These are phyloP conservation scores for Prunus mume DNA, from an alignment of 306 rosid species.

Conservation along the genomic window DNA sequence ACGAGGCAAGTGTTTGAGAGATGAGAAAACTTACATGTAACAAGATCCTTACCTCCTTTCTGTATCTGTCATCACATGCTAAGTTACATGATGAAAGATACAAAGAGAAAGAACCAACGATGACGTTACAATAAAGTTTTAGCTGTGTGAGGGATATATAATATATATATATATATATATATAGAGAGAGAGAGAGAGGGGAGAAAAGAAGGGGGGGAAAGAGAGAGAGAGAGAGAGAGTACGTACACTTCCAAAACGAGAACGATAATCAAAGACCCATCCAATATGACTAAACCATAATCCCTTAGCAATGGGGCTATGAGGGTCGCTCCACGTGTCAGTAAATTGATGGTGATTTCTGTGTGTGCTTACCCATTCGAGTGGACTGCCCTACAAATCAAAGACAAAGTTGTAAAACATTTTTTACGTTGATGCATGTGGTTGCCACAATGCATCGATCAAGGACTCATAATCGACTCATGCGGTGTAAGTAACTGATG, in stretches of 20 bases:
- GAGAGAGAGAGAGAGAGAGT: neutral
- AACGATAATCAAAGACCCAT: slow-evolving; percentile 69
- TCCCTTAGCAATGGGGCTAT: slow-evolving; percentile 70
- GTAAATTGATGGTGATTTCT: slow-evolving; percentile 82
- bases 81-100: no score
- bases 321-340: slow-evolving; percentile 81
- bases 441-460: neutral
- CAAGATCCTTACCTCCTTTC: no score
- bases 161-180: no score
- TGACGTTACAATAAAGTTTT: no score
- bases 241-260: slow-evolving; percentile 49
- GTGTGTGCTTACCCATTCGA: slow-evolving; percentile 92
- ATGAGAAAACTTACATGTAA: no score
- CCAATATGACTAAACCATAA: slow-evolving; percentile 89
- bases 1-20: no score
- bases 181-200: neutral
- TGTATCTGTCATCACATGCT: no score
- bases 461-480: neutral
- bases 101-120: no score
- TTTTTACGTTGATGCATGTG: neutral
- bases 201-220: no score
- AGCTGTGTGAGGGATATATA: no score
- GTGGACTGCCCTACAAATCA: slow-evolving; percentile 67
- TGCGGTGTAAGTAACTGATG: neutral
- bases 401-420: neutral